phyloP scores from a whole-genome alignment of 371 early-diverging fungal species.

The Fennellomyces sp. region DNA sequence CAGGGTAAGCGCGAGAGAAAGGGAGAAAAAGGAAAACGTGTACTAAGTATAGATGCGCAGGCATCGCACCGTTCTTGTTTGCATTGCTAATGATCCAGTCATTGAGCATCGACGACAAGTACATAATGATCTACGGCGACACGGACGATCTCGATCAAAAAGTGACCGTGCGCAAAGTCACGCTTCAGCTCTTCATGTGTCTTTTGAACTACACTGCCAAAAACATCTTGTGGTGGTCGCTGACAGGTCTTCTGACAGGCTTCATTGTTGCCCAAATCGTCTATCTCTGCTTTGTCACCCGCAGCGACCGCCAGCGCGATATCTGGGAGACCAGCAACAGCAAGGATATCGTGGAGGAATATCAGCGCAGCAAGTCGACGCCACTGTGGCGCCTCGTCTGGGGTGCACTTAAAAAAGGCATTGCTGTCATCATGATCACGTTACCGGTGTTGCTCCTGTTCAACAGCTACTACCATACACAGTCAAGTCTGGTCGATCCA shows the following conservation, averaged over 20 bases:
- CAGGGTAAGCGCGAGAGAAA: slow-evolving; percentile 48
- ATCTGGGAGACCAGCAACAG: not conserved
- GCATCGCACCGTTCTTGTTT: slow-evolving; percentile 61
- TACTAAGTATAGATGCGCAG: slow-evolving; percentile 21
- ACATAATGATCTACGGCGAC: slow-evolving; percentile 48
- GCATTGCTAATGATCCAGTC: slow-evolving; percentile 60
- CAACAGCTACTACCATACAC: slow-evolving; percentile 41
- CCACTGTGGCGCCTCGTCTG: slow-evolving; percentile 43
- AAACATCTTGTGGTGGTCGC: slow-evolving; percentile 68
- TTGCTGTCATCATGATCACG: slow-evolving; percentile 26
- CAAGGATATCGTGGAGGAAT: not conserved
- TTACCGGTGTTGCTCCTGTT: slow-evolving; percentile 38
- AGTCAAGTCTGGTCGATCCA: slow-evolving; percentile 34
- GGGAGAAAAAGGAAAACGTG: slow-evolving; percentile 9
- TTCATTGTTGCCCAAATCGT: slow-evolving; percentile 30
- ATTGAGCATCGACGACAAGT: slow-evolving; percentile 54
- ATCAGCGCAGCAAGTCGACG: slow-evolving; percentile 17
- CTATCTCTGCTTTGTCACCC: not conserved
- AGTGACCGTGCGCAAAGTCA: slow-evolving; percentile 49
- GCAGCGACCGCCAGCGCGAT: not conserved
- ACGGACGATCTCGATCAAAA: slow-evolving; percentile 28
- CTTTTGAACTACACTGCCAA: slow-evolving; percentile 55
- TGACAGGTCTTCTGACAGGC: slow-evolving; percentile 56
- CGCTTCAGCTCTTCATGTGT: slow-evolving; percentile 53
- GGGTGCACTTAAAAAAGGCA: slow-evolving; percentile 32